Base-by-base conservation (phyloP, 2,329 filamentous ascomycete species). In the Fusarium euwallaceae region DNA sequence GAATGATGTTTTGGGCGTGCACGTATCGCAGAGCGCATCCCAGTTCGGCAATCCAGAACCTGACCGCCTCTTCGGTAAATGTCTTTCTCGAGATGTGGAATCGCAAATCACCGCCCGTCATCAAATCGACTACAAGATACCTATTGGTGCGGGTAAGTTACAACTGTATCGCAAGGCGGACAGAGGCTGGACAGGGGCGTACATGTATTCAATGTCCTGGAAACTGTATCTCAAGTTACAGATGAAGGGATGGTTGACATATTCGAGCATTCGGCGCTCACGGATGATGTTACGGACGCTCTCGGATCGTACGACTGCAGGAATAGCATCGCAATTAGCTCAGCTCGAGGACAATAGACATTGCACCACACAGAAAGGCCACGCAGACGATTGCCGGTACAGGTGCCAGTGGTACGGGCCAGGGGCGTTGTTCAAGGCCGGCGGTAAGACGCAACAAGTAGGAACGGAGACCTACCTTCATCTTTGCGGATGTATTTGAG, bases 221-320 rank as follows among this genome's bases (percentile, higher is more conserved):
- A 99, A 99, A 85, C 95, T 98, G 86, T 98, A 99, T 80, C 97
- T 94, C 87, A 99, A 87, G 84, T 99, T 99, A 87, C 96, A 98
- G 78, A 99, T 93, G 83, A 98, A 99, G 29, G 96, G 95, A 81
- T 99, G 97, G 82, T 98, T 98, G 79, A 99, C 90, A 83, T 98
- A 95, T 86, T 99, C 95, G 81, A 99, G 90, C 97, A 99, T 99
- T 82, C 96, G 92, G 74, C 97, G 91, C 87, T 99, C 97, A 78
- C 97, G 93, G 81, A 99, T 97, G 78, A 99, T 99, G 83, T 99
- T 99, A 80, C 96, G 93, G 71, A 98, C 97, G 82, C 96, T 98
- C 84, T 98, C 97, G 73, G 95, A 98, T 81, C 96, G 94, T 78
- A 99, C 95, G 78, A 99, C 96, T 98, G 82, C 78, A 10, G 34